A percentile compares a stretch with the other conserved stretches of the same genome.
Conservation (phyloP, 345 rosid genomes). For the Populus pruinosa region DNA sequence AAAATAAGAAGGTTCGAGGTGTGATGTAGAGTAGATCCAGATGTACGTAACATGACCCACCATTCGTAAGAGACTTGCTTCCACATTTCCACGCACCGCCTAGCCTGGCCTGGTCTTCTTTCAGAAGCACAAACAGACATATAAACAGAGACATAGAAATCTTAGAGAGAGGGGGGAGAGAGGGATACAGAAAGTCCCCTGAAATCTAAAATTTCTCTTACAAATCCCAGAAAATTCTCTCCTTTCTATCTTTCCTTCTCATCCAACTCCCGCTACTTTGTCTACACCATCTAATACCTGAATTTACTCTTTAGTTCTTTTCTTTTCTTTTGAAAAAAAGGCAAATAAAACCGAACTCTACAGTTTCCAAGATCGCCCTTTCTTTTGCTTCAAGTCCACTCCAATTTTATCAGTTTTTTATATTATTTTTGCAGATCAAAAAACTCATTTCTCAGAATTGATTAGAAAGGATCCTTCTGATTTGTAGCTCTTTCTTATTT, state of each 20-base stretch:
- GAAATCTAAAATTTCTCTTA: neutral
- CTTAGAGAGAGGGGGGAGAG: neutral
- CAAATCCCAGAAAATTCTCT: slow-evolving; percentile 11
- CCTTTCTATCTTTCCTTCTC: slow-evolving; percentile 9
- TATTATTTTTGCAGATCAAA: neutral
- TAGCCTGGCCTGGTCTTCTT: neutral
- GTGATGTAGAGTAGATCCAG: too few relatives aligned
- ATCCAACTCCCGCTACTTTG: slow-evolving; percentile 20
- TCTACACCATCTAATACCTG: slow-evolving; percentile 1
- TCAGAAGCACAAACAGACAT: neutral
- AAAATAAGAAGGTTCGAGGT: too few relatives aligned
- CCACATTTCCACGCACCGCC: neutral
- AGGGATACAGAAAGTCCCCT: neutral
- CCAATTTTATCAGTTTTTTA: neutral
- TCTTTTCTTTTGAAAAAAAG: neutral
- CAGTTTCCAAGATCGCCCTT: slow-evolving; percentile 6
- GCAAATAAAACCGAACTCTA: neutral
- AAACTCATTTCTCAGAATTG: neutral
- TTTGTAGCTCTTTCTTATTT: neutral
- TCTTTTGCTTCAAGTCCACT: neutral
- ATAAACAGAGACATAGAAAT: neutral
- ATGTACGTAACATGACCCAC: too few relatives aligned
- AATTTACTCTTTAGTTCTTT: neutral
- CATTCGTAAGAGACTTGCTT: too few relatives aligned
- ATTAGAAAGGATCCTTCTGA: neutral